Conservation (phyloP, 106 monocot species). For the Dactylorhiza incarnata region DNA sequence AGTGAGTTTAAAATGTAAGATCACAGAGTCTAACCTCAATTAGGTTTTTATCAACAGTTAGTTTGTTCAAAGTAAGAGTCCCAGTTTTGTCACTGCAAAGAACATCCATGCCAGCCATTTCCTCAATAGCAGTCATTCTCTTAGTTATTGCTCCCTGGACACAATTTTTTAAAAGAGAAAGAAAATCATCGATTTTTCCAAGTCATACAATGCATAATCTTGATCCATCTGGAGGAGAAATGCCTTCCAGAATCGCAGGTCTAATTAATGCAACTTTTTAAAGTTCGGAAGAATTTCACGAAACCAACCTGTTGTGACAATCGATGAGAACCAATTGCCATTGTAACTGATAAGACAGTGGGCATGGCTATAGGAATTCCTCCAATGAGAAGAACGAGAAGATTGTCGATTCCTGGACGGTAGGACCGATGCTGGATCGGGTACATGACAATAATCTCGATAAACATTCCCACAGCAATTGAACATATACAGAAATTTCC, state of each 20-base stretch:
- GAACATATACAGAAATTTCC: conserved; percentile 98
- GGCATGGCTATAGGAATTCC: conserved; percentile 99
- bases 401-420: conserved; percentile 94
- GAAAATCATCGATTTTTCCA: background rate
- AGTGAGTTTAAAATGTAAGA: background rate
- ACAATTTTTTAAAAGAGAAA: background rate
- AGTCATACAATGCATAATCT: too few species aligned
- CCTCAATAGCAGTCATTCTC: conserved; percentile 43
- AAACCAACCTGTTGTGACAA: conserved; percentile 73
- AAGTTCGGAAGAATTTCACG: background rate
- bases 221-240: too few species aligned
- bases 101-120: conserved; percentile 48
- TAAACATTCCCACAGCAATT: conserved; percentile 78
- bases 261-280: background rate
- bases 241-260: too few species aligned
- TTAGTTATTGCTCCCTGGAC: conserved; percentile 40
- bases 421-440: conserved; percentile 84
- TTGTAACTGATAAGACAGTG: conserved; percentile 96
- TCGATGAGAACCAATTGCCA: conserved; percentile 98
- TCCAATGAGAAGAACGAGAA: conserved; percentile 94
- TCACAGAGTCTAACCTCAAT: conserved; percentile 21
- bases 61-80: conserved; percentile 32
- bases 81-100: conserved; percentile 46
- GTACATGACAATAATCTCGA: conserved; percentile 95
- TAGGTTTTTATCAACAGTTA: conserved; percentile 29